A percentile compares a stretch with the other conserved stretches of the same genome.
phyloP scores from a whole-genome alignment of 768 basidiomycete genomes.

The Solioccasus polychromus region DNA sequence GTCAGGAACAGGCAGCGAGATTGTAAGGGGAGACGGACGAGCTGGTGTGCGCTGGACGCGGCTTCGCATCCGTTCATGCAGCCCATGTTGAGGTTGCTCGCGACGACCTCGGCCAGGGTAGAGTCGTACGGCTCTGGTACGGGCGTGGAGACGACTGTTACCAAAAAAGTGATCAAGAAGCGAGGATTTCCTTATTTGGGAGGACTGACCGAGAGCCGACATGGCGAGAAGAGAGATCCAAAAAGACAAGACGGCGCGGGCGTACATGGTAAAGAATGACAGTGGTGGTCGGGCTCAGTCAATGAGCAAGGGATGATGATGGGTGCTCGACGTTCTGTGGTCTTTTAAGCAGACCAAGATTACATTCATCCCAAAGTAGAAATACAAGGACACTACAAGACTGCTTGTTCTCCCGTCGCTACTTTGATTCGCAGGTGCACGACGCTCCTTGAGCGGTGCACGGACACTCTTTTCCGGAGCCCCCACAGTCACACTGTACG shows the following conservation, averaged over 20 bases:
- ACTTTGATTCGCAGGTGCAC: slow-evolving; percentile 21
- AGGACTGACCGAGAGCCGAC: slow-evolving; percentile 16
- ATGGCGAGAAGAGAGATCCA: slow-evolving; percentile 24
- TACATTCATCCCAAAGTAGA: slow-evolving; percentile 13
- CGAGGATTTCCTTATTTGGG: no score
- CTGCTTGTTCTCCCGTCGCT: slow-evolving; percentile 11
- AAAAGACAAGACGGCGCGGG: slow-evolving; percentile 17
- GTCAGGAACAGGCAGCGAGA: background rate
- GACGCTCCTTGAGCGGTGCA: slow-evolving; percentile 14
- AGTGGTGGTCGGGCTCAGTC: slow-evolving; percentile 4
- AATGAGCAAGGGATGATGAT: slow-evolving; percentile 2
- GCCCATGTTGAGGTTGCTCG: slow-evolving; percentile 24
- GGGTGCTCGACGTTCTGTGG: background rate
- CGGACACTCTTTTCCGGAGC: slow-evolving; percentile 13
- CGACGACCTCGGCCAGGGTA: slow-evolving; percentile 10
- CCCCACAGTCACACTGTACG: slow-evolving; percentile 22
- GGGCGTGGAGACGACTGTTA: slow-evolving; percentile 25
- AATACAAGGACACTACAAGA: slow-evolving; percentile 2
- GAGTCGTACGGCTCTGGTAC: slow-evolving; percentile 23
- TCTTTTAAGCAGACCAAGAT: background rate
- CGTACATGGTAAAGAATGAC: slow-evolving; percentile 16
- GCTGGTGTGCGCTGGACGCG: slow-evolving; percentile 18
- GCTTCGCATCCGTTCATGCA: slow-evolving; percentile 24
- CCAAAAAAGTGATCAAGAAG: background rate
- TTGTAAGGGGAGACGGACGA: slow-evolving; percentile 12